Conservation (phyloP, 2,329 filamentous ascomycete species). For the Cyphellophora attinorum region DNA sequence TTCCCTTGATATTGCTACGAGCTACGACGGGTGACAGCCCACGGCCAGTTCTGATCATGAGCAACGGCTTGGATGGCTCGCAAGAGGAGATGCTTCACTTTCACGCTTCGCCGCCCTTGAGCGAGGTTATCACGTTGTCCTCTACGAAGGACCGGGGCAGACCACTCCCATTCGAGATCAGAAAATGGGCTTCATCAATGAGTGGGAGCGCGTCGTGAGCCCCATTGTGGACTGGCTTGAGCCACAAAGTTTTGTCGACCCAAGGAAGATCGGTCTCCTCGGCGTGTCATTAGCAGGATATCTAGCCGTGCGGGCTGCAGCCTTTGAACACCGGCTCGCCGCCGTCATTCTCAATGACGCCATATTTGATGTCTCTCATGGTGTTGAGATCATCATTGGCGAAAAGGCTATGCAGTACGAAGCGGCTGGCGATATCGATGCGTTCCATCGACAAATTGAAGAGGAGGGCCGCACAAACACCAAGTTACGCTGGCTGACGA, state of each 20-base stretch:
- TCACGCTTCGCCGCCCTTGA: too few species aligned
- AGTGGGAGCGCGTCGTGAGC: constrained; percentile 23
- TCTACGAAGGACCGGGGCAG: constrained; percentile 26
- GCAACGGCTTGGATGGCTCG: too few species aligned
- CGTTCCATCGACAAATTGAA: not conserved
- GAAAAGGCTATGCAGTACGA: not conserved
- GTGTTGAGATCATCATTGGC: not conserved
- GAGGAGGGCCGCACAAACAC: not conserved
- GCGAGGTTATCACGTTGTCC: constrained; percentile 23
- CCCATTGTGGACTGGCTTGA: constrained; percentile 23
- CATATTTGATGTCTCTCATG: constrained; percentile 1
- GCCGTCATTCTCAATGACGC: constrained; percentile 16
- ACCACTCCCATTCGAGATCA: constrained; percentile 19
- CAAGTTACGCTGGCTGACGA: not conserved
- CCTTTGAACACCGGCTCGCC: constrained; percentile 21
- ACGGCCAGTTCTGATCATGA: too few species aligned
- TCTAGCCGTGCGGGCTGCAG: constrained; percentile 22
- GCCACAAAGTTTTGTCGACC: constrained; percentile 15
- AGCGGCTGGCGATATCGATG: not conserved
- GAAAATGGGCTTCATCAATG: constrained; percentile 20
- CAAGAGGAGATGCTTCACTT: too few species aligned
- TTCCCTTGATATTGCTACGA: too few species aligned
- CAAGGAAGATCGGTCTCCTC: constrained; percentile 18
- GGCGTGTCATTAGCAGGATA: constrained; percentile 24
- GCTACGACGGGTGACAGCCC: too few species aligned